Conservation (phyloP, 1,139 yeast genomes). For the Kurtzmaniella quercitrusa region DNA sequence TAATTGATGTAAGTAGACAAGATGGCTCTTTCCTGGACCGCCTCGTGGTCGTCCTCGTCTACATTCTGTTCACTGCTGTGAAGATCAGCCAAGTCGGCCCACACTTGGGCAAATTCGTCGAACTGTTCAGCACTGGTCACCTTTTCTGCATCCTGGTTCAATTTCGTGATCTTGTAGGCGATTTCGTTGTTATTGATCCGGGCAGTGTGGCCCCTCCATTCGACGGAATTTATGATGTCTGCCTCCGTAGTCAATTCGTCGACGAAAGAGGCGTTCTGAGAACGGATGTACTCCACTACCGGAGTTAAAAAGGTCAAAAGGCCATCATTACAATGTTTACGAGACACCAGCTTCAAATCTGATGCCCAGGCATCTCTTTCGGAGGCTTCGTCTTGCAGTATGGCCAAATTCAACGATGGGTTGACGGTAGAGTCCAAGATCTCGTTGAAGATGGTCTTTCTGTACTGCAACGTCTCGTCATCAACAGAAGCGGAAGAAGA, state of each 20-base stretch:
- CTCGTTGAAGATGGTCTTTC: conserved; percentile 49
- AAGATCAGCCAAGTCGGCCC: conserved; percentile 37
- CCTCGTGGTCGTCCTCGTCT: conserved; percentile 47
- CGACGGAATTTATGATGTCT: conserved; percentile 33
- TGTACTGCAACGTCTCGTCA: conserved; percentile 16
- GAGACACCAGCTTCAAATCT: conserved; percentile 46
- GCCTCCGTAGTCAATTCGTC: conserved; percentile 21
- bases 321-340: conserved; percentile 36
- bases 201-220: conserved; percentile 79
- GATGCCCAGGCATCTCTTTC: conserved; percentile 20
- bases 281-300: conserved; percentile 33
- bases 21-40: conserved; percentile 70
- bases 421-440: conserved; percentile 59
- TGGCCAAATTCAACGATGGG: conserved; percentile 60
- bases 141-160: conserved; percentile 21
- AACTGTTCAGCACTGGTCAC: conserved; percentile 21
- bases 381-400: conserved; percentile 34
- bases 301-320: conserved; percentile 29
- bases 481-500: conserved; percentile 6
- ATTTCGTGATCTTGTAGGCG: conserved; percentile 52
- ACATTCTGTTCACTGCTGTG: conserved; percentile 48
- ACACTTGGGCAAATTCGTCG: conserved; percentile 30
- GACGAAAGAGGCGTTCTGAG: conserved; percentile 39
- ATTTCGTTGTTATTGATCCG: conserved; percentile 65
- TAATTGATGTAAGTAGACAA: conserved; percentile 72